Conservation (phyloP, 1,284 basidiomycete species). For the Sporisorium graminicola region DNA sequence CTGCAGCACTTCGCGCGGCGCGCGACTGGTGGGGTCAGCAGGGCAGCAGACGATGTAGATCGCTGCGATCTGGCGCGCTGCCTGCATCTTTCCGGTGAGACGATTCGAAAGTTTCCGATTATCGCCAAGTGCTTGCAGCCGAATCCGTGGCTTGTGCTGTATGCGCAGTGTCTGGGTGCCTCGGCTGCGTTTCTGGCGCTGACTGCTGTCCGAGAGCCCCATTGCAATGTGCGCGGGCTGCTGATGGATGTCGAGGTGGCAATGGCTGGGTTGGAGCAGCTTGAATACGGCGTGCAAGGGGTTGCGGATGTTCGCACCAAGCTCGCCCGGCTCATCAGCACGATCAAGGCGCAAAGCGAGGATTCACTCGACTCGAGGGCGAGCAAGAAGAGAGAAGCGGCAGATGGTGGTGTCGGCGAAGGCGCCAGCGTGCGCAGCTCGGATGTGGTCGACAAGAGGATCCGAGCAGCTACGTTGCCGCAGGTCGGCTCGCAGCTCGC, state of each 20-base stretch:
- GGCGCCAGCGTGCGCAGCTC: background rate
- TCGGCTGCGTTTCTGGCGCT: conserved; percentile 11
- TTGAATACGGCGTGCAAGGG: background rate
- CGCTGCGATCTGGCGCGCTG: background rate
- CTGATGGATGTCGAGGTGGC: conserved; percentile 6
- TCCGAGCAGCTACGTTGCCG: conserved; percentile 20
- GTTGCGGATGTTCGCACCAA: background rate
- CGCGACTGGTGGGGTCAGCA: background rate
- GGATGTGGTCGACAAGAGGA: conserved; percentile 1
- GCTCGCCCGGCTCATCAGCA: background rate
- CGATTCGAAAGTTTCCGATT: background rate
- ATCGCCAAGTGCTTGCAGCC: background rate
- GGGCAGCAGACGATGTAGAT: background rate
- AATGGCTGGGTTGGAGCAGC: conserved; percentile 1
- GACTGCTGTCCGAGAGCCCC: background rate
- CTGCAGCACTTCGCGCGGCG: background rate
- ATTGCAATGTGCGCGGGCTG: background rate
- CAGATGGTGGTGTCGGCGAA: background rate
- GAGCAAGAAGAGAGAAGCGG: background rate
- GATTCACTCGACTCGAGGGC: background rate
- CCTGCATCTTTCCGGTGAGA: background rate
- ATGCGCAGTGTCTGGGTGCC: conserved; percentile 5
- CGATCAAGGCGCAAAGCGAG: background rate
- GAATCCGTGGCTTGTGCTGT: conserved; percentile 13
- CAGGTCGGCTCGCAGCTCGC: background rate